These are phyloP conservation scores for Phytophthora palmivora DNA, from an alignment of 352 stramenopile species.

Conservation along the genomic window DNA sequence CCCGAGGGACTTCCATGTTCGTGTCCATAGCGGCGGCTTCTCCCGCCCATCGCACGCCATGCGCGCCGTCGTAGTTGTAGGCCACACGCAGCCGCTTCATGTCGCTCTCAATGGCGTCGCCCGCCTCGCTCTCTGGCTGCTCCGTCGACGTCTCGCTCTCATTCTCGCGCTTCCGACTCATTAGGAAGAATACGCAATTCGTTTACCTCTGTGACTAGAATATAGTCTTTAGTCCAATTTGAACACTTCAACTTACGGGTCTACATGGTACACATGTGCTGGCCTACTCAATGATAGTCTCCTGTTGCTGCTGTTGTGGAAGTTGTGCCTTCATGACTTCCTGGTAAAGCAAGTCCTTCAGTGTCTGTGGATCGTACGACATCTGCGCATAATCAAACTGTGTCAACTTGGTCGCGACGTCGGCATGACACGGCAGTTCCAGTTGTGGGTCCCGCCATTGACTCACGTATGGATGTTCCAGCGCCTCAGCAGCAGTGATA, in stretches of 20 bases:
- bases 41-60: conserved; percentile 32
- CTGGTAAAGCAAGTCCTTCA: conserved; percentile 85
- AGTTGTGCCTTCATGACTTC: conserved; percentile 82
- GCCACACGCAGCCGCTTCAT: conserved; percentile 80
- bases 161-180: conserved; percentile 33
- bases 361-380: conserved; percentile 67
- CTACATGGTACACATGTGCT: conserved; percentile 35
- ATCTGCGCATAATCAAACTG: conserved; percentile 84
- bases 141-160: conserved; percentile 37
- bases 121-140: conserved; percentile 17
- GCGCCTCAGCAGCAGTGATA: conserved; percentile 84
- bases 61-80: conserved; percentile 60
- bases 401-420: conserved; percentile 62
- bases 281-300: conserved; percentile 30
- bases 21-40: conserved; percentile 36
- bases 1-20: conserved; percentile 31
- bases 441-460: conserved; percentile 76
- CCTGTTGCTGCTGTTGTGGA: conserved; percentile 15
- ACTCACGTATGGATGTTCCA: conserved; percentile 92
- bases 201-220: too few species aligned
- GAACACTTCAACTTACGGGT: background rate
- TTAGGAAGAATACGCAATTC: background rate
- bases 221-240: too few species aligned
- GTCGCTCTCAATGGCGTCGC: conserved; percentile 69
- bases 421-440: conserved; percentile 59